Evolutionary conservation across 2,329 filamentous ascomycete species (phyloP), one percentile per base, ranked within the genome.

Genomic region (Fusarium humuli): DNA sequence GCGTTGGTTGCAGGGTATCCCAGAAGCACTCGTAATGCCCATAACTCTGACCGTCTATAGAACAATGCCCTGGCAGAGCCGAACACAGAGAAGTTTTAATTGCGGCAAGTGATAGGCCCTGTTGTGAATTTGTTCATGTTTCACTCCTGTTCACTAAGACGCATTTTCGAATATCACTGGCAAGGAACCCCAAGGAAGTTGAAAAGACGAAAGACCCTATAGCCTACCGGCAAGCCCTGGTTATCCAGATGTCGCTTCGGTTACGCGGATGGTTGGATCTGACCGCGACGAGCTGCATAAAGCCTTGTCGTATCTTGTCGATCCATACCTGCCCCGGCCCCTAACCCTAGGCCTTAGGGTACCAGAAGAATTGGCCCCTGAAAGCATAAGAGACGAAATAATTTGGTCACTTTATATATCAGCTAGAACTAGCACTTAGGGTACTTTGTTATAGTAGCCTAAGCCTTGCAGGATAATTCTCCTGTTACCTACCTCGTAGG

Each of bases 401-500:
- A n/a, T 37, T 0, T 11, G 34, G 18, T n/a, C 34, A 12, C 18
- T n/a, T 37, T n/a, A n/a, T n/a, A 3, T 37, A 2, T 4, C 18
- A 1, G 18, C 10, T 7, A 4, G 12, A 10, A 12, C 34, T 12
- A n/a, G 18, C 6, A 37, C 18, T 37, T 7, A n/a, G 0, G 3
- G 6, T 12, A n/a, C 10, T 37, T 37, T 37, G 11, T n/a, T 37
- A 37, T 37, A 6, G 18, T 7, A 12, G 4, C 34, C 2, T n/a
- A 7, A 7, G 18, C 34, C 9, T 11, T 11, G 6, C 5, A 2
- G 18, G 5, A n/a, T n/a, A 12, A 37, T 12, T n/a, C 10, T n/a
- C 18, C 34, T 37, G 9, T 37, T 11, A 11, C 6, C 5, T 37
- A 37, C 10, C 10, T n/a, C 6, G 34, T 12, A 12, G 34, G 4